phyloP scores from a whole-genome alignment of 306 rosid genomes.

The Cercis canadensis region DNA sequence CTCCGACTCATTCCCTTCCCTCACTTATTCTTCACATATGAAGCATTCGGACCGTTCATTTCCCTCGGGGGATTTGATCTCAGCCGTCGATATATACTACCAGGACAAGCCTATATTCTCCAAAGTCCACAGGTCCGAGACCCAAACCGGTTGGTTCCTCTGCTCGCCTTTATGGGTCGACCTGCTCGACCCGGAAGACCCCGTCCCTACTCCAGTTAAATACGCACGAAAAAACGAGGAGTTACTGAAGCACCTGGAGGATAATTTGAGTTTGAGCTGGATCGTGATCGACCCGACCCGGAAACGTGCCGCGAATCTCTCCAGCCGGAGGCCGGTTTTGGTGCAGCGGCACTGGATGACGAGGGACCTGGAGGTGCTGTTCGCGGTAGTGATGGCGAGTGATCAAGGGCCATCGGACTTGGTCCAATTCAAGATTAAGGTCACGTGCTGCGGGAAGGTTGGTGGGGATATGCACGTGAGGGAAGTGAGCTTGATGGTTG shows the following conservation, averaged over 20 bases:
- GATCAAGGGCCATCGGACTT: conserved; percentile 18
- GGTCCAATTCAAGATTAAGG: conserved; percentile 60
- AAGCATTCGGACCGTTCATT: not conserved
- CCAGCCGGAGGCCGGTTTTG: conserved; percentile 65
- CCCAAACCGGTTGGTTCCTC: conserved; percentile 63
- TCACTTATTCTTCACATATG: conserved; percentile 28
- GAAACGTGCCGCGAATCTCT: conserved; percentile 65
- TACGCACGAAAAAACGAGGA: conserved; percentile 33
- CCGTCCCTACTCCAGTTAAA: conserved; percentile 48
- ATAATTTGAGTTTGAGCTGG: conserved; percentile 73
- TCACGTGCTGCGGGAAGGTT: conserved; percentile 62
- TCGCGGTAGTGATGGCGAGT: conserved; percentile 49
- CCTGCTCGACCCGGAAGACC: conserved; percentile 60
- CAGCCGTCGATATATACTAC: conserved; percentile 78
- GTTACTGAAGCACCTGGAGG: conserved; percentile 52
- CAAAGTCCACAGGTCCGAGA: conserved; percentile 45
- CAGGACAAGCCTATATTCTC: conserved; percentile 59
- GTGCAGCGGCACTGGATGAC: conserved; percentile 70
- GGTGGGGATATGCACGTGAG: conserved; percentile 68
- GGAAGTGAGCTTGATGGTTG: conserved; percentile 68
- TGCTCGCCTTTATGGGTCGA: conserved; percentile 71
- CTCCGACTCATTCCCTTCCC: conserved; percentile 72
- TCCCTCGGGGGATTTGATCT: conserved; percentile 47
- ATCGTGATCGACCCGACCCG: conserved; percentile 63
- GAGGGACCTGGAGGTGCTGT: conserved; percentile 58